Base-by-base conservation (phyloP, 805 yeast genomes). In the Suhomyces sp. region DNA sequence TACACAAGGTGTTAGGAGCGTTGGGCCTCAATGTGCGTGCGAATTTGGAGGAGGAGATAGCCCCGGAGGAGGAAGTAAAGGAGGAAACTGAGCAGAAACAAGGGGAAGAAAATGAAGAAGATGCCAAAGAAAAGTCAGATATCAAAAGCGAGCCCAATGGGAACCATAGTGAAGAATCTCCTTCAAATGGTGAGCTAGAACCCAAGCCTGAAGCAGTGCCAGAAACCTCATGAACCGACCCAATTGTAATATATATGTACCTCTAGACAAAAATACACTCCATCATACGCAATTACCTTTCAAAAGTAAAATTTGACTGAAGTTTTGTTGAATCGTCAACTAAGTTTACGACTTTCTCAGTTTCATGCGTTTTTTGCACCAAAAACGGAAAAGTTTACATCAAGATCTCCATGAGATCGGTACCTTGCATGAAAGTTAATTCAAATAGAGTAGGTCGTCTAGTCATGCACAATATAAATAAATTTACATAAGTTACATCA, bases 1-100 rank as follows among this genome's bases (percentile, higher is more conserved):
- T 38, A 38, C 42, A 38, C n/a, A 38, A 38, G 42, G 24, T 19
- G 23, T 38, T 38, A 8, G 23, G 19, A 17, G 24, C n/a, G 15
- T 47, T 47, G 15, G 44, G n/a, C 10, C 23, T 47, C 22, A 9
- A 17, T 23, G 56, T 55, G 12, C 60, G 61, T 42, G 55, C 50
- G 13, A 53, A 57, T 35, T 27, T 31, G 45, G 49, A 45, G 26
- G 58, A 49, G 13, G 35, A 27, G 40, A 40, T 41, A 10, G 42
- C 24, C 13, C 24, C 24, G 35, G 49, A 44, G 15, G 50, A 51
- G 23, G 58, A 22, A 23, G 36, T 29, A 22, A 29, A 33, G 6
- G 40, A 44, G 17, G 50, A 15, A n/a, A 50, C 53, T 4, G 46
- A 17, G 19, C 48, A 33, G 46, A 49, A 52, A n/a, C 50, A 27